Conservation (phyloP, 2,329 filamentous ascomycete genomes). For the Ophiostoma quercus region DNA sequence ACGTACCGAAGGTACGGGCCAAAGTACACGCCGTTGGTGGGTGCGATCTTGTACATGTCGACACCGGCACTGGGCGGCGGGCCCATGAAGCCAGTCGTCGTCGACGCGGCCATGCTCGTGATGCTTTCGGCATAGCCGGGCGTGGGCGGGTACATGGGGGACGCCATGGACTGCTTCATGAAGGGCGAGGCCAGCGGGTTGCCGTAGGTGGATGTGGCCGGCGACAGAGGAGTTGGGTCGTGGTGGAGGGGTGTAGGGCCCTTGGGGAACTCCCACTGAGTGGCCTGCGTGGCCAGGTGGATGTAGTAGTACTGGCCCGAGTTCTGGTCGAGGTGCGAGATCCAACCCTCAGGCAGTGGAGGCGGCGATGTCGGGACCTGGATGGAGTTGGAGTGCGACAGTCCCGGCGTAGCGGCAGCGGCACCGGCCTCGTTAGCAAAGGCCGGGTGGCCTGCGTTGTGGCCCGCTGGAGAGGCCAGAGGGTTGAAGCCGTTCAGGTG, state of each 20-base stretch:
- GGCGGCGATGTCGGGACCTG: conserved; percentile 70
- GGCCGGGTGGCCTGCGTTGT: conserved; percentile 71
- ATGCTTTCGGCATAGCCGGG: conserved; percentile 82
- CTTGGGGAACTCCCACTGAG: conserved; percentile 98
- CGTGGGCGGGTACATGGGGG: conserved; percentile 76
- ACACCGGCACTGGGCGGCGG: conserved; percentile 86
- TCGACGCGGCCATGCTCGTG: conserved; percentile 69
- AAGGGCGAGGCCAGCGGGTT: conserved; percentile 68
- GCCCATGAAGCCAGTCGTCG: conserved; percentile 76
- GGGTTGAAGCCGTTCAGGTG: conserved; percentile 2
- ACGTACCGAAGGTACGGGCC: conserved; percentile 92
- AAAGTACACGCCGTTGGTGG: conserved; percentile 96
- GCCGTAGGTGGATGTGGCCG: conserved; percentile 69
- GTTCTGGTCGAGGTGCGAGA: conserved; percentile 89
- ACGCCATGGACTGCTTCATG: conserved; percentile 64
- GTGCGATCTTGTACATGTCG: conserved; percentile 87
- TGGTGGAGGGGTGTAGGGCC: conserved; percentile 84
- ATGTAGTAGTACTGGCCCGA: conserved; percentile 99
- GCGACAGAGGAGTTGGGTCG: conserved; percentile 76
- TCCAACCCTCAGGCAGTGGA: conserved; percentile 95
- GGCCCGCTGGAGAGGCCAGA: conserved; percentile 35
- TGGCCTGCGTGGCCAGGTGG: conserved; percentile 87
- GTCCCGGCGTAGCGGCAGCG: conserved; percentile 42
- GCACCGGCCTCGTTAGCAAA: conserved; percentile 71
- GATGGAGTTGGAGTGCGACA: conserved; percentile 44